These are phyloP conservation scores for Erucastrum elatum DNA, from an alignment of 345 rosid genomes.

Conservation along the genomic window DNA sequence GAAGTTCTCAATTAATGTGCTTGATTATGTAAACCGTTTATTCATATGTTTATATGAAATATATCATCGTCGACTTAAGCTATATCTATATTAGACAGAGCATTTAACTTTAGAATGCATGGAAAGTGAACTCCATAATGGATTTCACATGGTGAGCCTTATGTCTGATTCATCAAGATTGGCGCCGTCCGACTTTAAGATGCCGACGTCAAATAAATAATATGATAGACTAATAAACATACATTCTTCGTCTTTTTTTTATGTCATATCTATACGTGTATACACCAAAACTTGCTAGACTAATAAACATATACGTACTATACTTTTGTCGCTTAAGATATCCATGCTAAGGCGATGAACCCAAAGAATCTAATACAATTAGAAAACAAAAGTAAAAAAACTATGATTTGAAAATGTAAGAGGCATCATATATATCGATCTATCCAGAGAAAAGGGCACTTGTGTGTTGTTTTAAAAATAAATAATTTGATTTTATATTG, in stretches of 20 bases:
- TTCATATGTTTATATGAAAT: not conserved
- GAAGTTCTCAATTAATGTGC: not conserved
- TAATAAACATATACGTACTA: not conserved
- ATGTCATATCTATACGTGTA: not conserved
- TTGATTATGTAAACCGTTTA: not conserved
- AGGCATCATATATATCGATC: not conserved
- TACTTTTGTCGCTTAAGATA: too few species aligned
- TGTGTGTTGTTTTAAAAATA: not conserved
- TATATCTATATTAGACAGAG: not conserved
- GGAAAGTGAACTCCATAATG: not conserved
- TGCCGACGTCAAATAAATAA: not conserved
- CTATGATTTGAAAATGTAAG: not conserved
- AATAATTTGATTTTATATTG: not conserved
- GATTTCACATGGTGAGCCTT: slow-evolving; percentile 23
- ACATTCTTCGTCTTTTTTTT: not conserved
- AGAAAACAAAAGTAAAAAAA: not conserved
- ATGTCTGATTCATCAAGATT: slow-evolving; percentile 25
- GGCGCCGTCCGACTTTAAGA: slow-evolving; percentile 24
- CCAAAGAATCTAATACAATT: not conserved
- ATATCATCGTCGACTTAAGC: not conserved
- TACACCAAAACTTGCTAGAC: not conserved
- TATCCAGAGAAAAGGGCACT: not conserved
- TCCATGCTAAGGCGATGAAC: not conserved
- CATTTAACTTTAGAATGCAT: slow-evolving; percentile 1
- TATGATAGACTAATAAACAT: too few species aligned